These are phyloP conservation scores for Candida sp. DNA, from an alignment of 1,139 yeast genomes.

Conservation along the genomic window DNA sequence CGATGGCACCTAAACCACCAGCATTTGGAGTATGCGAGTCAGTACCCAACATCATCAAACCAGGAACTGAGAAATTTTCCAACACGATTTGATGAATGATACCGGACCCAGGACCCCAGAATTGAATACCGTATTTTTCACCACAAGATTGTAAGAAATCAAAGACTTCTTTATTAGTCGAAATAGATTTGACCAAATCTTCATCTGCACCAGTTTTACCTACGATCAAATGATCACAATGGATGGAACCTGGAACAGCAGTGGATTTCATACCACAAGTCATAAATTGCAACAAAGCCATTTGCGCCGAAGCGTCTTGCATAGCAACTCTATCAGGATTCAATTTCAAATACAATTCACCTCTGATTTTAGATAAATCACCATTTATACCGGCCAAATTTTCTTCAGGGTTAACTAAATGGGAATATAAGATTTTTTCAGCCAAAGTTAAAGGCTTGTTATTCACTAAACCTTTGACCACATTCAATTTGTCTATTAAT, in stretches of 20 bases:
- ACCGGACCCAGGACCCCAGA: constrained; percentile 99
- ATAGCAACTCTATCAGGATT: constrained; percentile 98
- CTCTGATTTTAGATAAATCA: constrained; percentile 62
- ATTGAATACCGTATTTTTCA: constrained; percentile 89
- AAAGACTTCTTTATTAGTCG: constrained; percentile 89
- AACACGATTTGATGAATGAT: constrained; percentile 96
- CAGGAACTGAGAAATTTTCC: constrained; percentile 94
- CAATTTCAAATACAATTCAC: constrained; percentile 80
- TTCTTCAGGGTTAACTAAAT: constrained; percentile 83
- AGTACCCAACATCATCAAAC: constrained; percentile 94
- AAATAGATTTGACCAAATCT: constrained; percentile 73
- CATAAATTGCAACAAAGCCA: constrained; percentile 96
- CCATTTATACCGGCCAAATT: constrained; percentile 50
- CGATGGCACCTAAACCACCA: constrained; percentile 96
- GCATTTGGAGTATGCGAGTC: constrained; percentile 99
- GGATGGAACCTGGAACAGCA: constrained; percentile 92
- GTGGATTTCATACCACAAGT: constrained; percentile 87
- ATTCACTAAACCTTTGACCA: constrained; percentile 61
- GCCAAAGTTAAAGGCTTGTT: constrained; percentile 85
- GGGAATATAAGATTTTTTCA: constrained; percentile 91
- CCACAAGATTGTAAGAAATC: constrained; percentile 91
- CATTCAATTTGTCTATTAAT: constrained; percentile 57
- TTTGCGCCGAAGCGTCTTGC: constrained; percentile 99
- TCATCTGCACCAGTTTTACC: constrained; percentile 88
- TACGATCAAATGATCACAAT: constrained; percentile 96